phyloP scores from a whole-genome alignment of 106 monocot species.

The Allium sativum region DNA sequence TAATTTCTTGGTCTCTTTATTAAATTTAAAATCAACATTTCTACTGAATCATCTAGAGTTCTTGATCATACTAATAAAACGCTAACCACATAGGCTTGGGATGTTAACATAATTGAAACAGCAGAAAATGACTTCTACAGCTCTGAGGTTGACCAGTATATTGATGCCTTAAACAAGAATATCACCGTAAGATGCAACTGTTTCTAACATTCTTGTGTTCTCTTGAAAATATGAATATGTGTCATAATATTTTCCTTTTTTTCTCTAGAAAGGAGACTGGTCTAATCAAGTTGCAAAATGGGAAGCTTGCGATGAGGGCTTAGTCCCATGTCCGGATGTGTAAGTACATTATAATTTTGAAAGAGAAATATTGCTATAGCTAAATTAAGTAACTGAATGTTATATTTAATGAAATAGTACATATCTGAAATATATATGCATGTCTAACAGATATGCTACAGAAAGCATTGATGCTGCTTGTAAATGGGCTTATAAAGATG shows the following conservation, averaged over 20 bases:
- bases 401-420: too few relatives aligned
- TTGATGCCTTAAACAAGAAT: constrained; percentile 16
- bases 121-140: constrained; percentile 22
- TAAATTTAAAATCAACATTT: too few relatives aligned
- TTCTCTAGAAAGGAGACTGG: constrained; percentile 18
- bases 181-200: constrained; percentile 20
- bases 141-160: background rate
- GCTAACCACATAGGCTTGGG: constrained; percentile 35
- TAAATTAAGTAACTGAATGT: too few relatives aligned
- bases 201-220: background rate
- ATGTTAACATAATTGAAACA: constrained; percentile 32
- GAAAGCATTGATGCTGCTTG: constrained; percentile 45
- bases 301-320: constrained; percentile 18
- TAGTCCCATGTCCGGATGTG: constrained; percentile 26
- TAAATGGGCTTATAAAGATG: constrained; percentile 39
- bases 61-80: too few relatives aligned
- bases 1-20: background rate
- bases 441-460: constrained; percentile 30
- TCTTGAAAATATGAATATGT: background rate
- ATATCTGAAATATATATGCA: background rate
- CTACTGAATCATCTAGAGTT: too few relatives aligned
- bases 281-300: constrained; percentile 17
- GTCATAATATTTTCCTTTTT: background rate
- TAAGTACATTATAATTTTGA: constrained; percentile 3
- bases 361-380: too few relatives aligned